phyloP scores from a whole-genome alignment of 1,284 basidiomycete species.

The Blastosporella zonata region DNA sequence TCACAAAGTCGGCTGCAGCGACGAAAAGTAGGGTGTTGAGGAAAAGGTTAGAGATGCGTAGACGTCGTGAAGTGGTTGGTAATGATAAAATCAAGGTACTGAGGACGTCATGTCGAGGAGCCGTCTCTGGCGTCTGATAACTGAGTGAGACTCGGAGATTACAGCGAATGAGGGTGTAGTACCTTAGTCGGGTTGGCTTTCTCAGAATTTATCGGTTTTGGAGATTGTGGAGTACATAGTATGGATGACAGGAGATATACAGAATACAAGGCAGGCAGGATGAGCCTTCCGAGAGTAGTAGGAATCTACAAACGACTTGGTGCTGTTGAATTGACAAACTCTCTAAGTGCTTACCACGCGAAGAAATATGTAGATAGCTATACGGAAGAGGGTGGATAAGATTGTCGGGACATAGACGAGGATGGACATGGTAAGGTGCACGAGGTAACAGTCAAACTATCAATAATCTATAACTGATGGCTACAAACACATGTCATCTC shows the following conservation, averaged over 20 bases:
- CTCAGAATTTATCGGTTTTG: slow-evolving; percentile 8
- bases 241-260: slow-evolving; percentile 24
- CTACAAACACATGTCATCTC: background rate
- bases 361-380: slow-evolving; percentile 38
- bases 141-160: slow-evolving; percentile 5
- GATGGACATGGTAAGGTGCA: slow-evolving; percentile 12
- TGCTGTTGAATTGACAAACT: background rate
- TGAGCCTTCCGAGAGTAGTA: slow-evolving; percentile 26
- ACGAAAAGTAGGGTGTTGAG: slow-evolving; percentile 53
- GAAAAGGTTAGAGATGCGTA: slow-evolving; percentile 38
- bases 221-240: slow-evolving; percentile 16
- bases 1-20: slow-evolving; percentile 48
- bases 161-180: background rate
- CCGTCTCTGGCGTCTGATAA: background rate
- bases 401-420: slow-evolving; percentile 21
- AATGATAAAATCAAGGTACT: slow-evolving; percentile 41
- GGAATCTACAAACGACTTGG: slow-evolving; percentile 30
- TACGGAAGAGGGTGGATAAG: slow-evolving; percentile 37
- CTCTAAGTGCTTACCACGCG: slow-evolving; percentile 31
- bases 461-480: background rate
- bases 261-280: slow-evolving; percentile 33
- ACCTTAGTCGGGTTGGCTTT: slow-evolving; percentile 6
- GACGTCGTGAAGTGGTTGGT: slow-evolving; percentile 37
- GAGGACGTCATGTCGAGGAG: slow-evolving; percentile 15
- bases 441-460: background rate